Evolutionary conservation across 2,329 filamentous ascomycete species (phyloP).

Genomic region (Graphilbum fragrans): DNA sequence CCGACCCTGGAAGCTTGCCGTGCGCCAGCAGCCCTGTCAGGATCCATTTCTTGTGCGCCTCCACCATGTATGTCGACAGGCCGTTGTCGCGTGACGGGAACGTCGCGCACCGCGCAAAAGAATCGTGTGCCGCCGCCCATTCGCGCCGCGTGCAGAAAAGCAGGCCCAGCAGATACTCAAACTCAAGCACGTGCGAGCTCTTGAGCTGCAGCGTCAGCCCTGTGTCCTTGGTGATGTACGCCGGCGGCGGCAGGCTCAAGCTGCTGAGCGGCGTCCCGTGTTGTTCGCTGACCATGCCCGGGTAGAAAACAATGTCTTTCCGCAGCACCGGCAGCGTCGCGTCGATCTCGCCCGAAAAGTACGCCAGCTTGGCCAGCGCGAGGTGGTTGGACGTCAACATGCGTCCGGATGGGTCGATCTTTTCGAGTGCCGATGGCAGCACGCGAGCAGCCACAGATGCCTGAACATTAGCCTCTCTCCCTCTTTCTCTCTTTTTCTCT

Average conservation of each 20-base stretch:
- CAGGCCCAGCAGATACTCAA: slow-evolving; percentile 57
- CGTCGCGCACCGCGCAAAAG: slow-evolving; percentile 53
- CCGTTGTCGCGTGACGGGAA: slow-evolving; percentile 51
- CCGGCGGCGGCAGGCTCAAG: slow-evolving; percentile 27
- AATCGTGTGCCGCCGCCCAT: slow-evolving; percentile 50
- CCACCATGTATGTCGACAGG: slow-evolving; percentile 67
- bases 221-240: slow-evolving; percentile 47
- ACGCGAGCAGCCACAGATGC: slow-evolving; percentile 31
- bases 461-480: too few species aligned
- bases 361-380: slow-evolving; percentile 26
- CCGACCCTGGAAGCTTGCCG: slow-evolving; percentile 39
- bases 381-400: slow-evolving; percentile 14
- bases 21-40: slow-evolving; percentile 61
- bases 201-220: slow-evolving; percentile 45
- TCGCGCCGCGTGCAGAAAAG: slow-evolving; percentile 47
- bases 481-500: neutral
- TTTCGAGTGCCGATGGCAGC: slow-evolving; percentile 42
- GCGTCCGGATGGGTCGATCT: slow-evolving; percentile 48
- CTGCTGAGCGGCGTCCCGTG: slow-evolving; percentile 28
- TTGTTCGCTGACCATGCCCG: slow-evolving; percentile 26
- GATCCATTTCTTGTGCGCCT: slow-evolving; percentile 87
- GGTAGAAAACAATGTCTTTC: slow-evolving; percentile 54
- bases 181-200: slow-evolving; percentile 46
- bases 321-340: slow-evolving; percentile 50
- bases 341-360: slow-evolving; percentile 38